Base-by-base conservation (phyloP, 768 basidiomycete species). In the Suillus decipiens region DNA sequence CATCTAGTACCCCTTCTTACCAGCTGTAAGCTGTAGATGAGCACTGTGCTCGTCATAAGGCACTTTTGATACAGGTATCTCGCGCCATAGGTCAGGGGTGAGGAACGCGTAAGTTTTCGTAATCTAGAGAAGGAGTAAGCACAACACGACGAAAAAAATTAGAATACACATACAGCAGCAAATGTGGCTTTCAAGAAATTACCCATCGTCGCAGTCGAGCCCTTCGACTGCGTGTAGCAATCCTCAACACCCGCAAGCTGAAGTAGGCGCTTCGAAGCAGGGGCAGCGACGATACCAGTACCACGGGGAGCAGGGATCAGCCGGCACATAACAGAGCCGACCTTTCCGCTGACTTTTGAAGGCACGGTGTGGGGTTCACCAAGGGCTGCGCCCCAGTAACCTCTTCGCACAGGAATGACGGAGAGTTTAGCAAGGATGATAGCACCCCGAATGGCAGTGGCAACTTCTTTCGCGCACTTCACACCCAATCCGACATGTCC, bases 381-480 rank as follows among this genome's bases (percentile, higher is more conserved):
- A 72, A 99, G 96, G 73, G 94, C 92, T 72, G 95, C 93, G 83
- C 97, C 97, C 97, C 97, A 99, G 87, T 99, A 99, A 71, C 97
- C 97, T 81, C 97, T 85, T 72, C 97, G 92, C 67, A 99, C 97
- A 71, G 97, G 97, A 74, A 99, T 90, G 76, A 99, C 93, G 55
- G 94, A 95, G 69, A 99, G 87, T 77, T 99, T 99, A 74, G 97
- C 97, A 67, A 95, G 88, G 81, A 98, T 95, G 86, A 99, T 99
- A 69, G 97, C 97, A 67, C 97, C 97, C 73, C 97, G 95, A 77
- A 99, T 99, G 71, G 97, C 97, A 62, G 96, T 97, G 37, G 97
- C 97, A 73, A 99, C 97, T 86, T 99, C 97, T 85, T 99, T 99
- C 70, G 97, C 96, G 75, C 96, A 99, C 83, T 99, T 99, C 78